Base-by-base conservation (phyloP, 1,284 basidiomycete species). In the Acaromyces ingoldii region DNA sequence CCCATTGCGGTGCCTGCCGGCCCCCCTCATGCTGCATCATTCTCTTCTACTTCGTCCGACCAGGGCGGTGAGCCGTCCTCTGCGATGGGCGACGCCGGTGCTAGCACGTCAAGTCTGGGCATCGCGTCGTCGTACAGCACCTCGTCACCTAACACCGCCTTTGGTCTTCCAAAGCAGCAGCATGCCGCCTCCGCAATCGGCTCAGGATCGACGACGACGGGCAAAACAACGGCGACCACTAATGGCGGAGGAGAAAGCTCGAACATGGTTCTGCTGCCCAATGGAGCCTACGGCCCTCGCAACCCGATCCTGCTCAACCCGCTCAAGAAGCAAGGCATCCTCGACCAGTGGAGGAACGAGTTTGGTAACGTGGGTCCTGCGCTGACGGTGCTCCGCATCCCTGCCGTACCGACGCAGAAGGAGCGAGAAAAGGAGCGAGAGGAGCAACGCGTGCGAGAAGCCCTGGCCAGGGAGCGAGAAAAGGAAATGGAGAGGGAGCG, bases 401-500 rank as follows among this genome's bases (percentile, higher is more conserved):
- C 51, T 4, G 51, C 25, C 24, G 46, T 53, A 4, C 42, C 47
- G 7, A 26, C 37, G 10, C 25, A 25, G 17, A 7, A 24, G 21
- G 49, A 51, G 43, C 9, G 37, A 3, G 41, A 40, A 41, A 11
- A 31, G 6, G 40, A 45, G 29, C 17, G 42, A 30, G 34, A 46
- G 34, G 26, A 25, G 29, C 36, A 54, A 25, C 28, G 52, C 10
- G 25, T 28, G 26, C n/a, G n/a, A n/a, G n/a, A n/a, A n/a, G n/a
- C n/a, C n/a, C n/a, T n/a, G 25, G 41, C 31, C n/a, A 28, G 49
- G 30, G 34, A 42, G 34, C 25, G 26, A 19, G 49, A 49, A 44
- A 31, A 43, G 22, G 49, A 66, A 33, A 68, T 57, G 55, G 44
- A 51, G 37, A 33, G 34, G 19, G 55, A 57, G 48, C 29, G 22